Evolutionary conservation across 768 basidiomycete genomes (phyloP).

Genomic region (Lentinus brumalis): DNA sequence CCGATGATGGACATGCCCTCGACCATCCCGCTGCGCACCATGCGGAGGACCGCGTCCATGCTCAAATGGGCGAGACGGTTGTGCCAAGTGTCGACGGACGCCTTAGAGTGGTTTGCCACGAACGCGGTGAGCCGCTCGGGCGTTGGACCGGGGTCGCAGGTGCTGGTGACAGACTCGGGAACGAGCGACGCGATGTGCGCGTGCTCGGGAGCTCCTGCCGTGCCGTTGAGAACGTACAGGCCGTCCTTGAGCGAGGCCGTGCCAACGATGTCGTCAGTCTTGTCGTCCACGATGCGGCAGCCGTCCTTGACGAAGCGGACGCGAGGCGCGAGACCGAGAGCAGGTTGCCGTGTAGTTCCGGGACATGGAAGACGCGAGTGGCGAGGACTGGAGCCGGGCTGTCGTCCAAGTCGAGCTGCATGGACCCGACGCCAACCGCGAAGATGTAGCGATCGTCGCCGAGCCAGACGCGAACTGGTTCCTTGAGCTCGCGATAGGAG

Average conservation of each 20-base stretch:
- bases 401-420: slow-evolving; percentile 1
- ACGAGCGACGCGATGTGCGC: slow-evolving; percentile 2
- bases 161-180: neutral
- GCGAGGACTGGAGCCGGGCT: slow-evolving; percentile 3
- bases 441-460: slow-evolving; percentile 20
- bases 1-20: slow-evolving; percentile 20
- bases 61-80: slow-evolving; percentile 19
- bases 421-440: slow-evolving; percentile 13
- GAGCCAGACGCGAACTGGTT: slow-evolving; percentile 13
- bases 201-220: neutral
- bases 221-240: slow-evolving; percentile 18
- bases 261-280: neutral
- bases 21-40: slow-evolving; percentile 19
- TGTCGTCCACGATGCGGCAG: slow-evolving; percentile 7
- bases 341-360: slow-evolving; percentile 24
- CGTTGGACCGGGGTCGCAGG: neutral
- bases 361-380: slow-evolving; percentile 20
- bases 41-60: slow-evolving; percentile 11
- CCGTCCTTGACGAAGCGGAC: slow-evolving; percentile 3
- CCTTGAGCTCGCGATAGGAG: too few species aligned
- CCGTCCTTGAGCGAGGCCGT: slow-evolving; percentile 1
- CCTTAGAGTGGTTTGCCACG: slow-evolving; percentile 6
- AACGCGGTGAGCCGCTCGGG: neutral
- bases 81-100: slow-evolving; percentile 20
- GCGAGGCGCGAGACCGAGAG: slow-evolving; percentile 23